Evolutionary conservation across 139 green algal species (phyloP), one percentile per base, ranked within the genome.

Genomic region (Chlorella sorokiniana): DNA sequence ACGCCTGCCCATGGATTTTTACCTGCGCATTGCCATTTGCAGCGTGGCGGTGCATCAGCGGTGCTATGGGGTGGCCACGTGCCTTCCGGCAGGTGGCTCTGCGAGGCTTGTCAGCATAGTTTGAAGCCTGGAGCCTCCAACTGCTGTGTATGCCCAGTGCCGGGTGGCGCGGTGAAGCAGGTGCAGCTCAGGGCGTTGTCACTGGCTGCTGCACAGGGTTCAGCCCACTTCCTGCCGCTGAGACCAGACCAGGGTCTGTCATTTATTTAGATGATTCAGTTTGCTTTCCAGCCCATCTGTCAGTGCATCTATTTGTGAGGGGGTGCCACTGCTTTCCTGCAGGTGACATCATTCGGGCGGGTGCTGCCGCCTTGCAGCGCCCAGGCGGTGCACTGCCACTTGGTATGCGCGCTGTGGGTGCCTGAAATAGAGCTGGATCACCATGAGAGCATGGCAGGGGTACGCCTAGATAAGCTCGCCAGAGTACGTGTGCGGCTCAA

Each of bases 371-470:
- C 54, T 2, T 25, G 41, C 45, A 45, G 65, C 52, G n/a, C 20
- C 51, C 68, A 79, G 73, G 18, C 69, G 4, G 41, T 48, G 18
- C 88, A 71, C 51, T 64, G 84, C 41, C 85, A 89, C 63, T n/a
- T 85, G 63, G 77, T 77, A 27, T 88, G 83, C 64, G 85, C 82
- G 44, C 83, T 89, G 65, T 89, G 85, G 85, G 84, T 75, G 18
- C 82, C 82, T 11, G 82, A 85, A 22, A 72, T 89, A 14, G 61
- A 70, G 51, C 42, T 89, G 29, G 69, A 59, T 23, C 33, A 86
- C 51, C 71, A 76, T 11, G 77, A 79, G 38, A 33, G 22, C 14
- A 79, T 89, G 82, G n/a, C 48, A 14, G 69, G 62, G 14, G 80
- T 88, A 5, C 51, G 78, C 7, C 75, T 89, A 40, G 69, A 78